Percentiles rank a stretch among this genome's conserved stretches.
phyloP scores from a whole-genome alignment of 768 basidiomycete genomes.

The Nidularia pulvinata region DNA sequence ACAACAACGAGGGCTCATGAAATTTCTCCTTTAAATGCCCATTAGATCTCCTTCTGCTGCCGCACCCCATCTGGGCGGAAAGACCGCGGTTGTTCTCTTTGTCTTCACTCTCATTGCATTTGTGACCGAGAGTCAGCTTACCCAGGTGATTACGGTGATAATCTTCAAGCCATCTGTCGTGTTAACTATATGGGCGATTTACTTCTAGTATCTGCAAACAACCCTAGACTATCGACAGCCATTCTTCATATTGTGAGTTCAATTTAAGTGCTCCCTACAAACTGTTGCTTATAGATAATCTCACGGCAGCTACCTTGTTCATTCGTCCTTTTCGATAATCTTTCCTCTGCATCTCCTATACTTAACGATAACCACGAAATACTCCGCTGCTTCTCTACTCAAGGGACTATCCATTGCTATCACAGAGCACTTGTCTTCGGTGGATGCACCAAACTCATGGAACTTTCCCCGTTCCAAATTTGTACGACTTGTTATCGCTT shows the following conservation, averaged over 20 bases:
- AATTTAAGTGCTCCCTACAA: not conserved
- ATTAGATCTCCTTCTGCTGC: constrained; percentile 13
- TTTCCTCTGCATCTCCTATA: constrained; percentile 83
- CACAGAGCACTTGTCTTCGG: constrained; percentile 40
- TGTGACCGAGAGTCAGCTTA: constrained; percentile 73
- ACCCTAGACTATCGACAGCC: constrained; percentile 81
- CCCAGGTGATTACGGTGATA: constrained; percentile 57
- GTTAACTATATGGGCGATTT: not conserved
- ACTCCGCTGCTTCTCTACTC: constrained; percentile 47
- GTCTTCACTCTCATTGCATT: constrained; percentile 64
- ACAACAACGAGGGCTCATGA: too few species aligned
- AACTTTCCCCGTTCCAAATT: constrained; percentile 36
- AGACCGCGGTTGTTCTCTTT: constrained; percentile 54
- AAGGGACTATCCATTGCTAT: constrained; percentile 51
- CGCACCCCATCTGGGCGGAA: constrained; percentile 42
- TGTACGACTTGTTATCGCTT: constrained; percentile 28
- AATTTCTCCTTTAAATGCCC: constrained; percentile 15
- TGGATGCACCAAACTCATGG: constrained; percentile 23
- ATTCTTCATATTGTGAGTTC: constrained; percentile 81
- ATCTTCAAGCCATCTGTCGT: not conserved
- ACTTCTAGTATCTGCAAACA: constrained; percentile 73
- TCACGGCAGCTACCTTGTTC: constrained; percentile 74
- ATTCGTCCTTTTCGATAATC: constrained; percentile 75
- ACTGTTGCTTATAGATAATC: not conserved
- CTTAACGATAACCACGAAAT: constrained; percentile 48